Base-by-base conservation (phyloP, 345 rosid species). In the Cochlearia excelsa region DNA sequence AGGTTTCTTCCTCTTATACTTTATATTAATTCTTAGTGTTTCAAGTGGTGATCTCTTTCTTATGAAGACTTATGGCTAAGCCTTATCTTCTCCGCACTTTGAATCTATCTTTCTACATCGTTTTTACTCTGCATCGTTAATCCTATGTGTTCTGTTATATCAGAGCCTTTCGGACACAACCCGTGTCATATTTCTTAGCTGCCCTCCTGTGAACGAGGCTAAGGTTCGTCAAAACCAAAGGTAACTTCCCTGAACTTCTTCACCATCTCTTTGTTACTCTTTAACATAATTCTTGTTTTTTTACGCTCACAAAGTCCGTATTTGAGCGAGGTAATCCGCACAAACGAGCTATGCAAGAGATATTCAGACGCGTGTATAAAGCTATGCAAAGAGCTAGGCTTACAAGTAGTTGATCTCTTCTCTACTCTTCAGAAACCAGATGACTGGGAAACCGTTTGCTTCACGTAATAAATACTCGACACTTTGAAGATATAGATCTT, bases 191-290 rank as follows among this genome's bases (percentile, higher is more conserved):
- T 76, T 90, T 66, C 86, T 90, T 57, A 87, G 79, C 45, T 75
- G 83, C 52, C 96, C 97, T 65, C 99, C 99, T 2, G 97, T 94
- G 23, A 79, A 94, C 7, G 99, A 94, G 77, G 81, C 72, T 40
- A 84, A 74, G 76, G 77, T 94, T 72, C 68, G 68, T 49, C 69
- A 71, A 60, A 72, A 53, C 79, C 69, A 76, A 58, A 84, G 99
- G 99, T 94, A 51, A 59, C 37, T 61, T 28, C 68, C 40, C 61
- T 30, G 41, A 40, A 16, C 27, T 60, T 33, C 5, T 33, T 5
- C 35, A 33, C 35, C 5, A 33, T 33, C 35, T 33, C 3, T 33
- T 5, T 33, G 35, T 33, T 33, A 34, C 37, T 34, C 6, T 34
- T 34, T 34, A 34, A 34, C 37, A 34, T 34, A 34, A 3, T 34